These are phyloP conservation scores for Starmerella sirachaensis DNA, from an alignment of 805 yeast genomes.

Conservation along the genomic window DNA sequence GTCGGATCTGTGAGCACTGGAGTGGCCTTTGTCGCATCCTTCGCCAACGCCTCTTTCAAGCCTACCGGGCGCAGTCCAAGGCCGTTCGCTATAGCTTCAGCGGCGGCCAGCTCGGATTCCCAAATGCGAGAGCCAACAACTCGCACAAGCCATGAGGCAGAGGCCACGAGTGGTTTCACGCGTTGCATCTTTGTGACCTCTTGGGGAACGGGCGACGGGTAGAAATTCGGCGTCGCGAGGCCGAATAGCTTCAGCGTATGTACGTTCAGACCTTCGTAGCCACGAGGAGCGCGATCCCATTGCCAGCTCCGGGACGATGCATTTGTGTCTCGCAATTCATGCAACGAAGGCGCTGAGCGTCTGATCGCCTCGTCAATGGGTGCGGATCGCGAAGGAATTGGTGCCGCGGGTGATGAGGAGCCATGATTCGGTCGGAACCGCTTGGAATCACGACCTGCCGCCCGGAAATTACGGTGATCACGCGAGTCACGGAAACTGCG, in stretches of 20 bases:
- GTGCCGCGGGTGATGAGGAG: no score
- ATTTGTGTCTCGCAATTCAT: not conserved
- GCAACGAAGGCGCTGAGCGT: not conserved
- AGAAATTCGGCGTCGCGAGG: constrained; percentile 4
- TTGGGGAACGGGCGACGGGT: not conserved
- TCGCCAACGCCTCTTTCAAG: not conserved
- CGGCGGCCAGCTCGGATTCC: not conserved
- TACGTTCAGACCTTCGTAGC: constrained; percentile 7
- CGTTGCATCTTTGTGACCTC: constrained; percentile 1
- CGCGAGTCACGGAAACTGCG: no score
- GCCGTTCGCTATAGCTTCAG: not conserved
- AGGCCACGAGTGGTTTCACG: constrained; percentile 2
- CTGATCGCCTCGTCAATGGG: no score
- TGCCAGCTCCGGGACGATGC: not conserved
- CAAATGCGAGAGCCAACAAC: not conserved
- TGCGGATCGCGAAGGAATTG: no score
- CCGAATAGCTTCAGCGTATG: constrained; percentile 13
- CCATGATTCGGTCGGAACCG: no score
- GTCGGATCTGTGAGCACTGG: not conserved
- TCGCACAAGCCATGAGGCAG: constrained; percentile 1
- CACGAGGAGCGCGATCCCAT: constrained; percentile 11
- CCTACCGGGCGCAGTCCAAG: not conserved
- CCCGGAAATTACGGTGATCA: no score
- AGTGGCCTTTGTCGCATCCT: not conserved
- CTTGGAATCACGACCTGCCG: no score